A percentile compares a stretch with the other conserved stretches of the same genome.
These are phyloP conservation scores for Floccularia luteovirens DNA, from an alignment of 768 basidiomycete genomes.

Conservation along the genomic window DNA sequence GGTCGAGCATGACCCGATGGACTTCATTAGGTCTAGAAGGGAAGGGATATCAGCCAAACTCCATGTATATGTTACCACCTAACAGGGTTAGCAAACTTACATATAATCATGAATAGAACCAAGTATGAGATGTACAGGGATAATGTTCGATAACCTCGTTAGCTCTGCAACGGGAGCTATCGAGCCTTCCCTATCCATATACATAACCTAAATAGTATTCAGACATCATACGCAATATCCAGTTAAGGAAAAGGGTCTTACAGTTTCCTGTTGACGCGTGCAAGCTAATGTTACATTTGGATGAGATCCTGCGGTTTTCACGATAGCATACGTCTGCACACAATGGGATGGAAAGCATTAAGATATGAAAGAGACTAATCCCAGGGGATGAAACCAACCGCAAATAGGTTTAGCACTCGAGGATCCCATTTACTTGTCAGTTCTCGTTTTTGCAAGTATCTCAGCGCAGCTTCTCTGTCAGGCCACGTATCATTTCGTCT, in stretches of 20 bases:
- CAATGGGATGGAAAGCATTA: not conserved
- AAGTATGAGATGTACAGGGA: conserved; percentile 48
- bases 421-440: conserved; percentile 42
- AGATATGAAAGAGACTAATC: not conserved
- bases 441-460: conserved; percentile 24
- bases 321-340: conserved; percentile 38
- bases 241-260: conserved; percentile 17
- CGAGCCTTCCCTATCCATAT: conserved; percentile 47
- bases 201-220: conserved; percentile 44
- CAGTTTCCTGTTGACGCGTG: conserved; percentile 54
- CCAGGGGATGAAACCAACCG: conserved; percentile 26
- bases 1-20: conserved; percentile 25
- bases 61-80: no score
- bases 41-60: not conserved
- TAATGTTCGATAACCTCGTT: conserved; percentile 24
- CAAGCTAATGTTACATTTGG: conserved; percentile 47
- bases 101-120: conserved; percentile 45
- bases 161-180: conserved; percentile 43
- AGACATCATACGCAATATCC: conserved; percentile 1
- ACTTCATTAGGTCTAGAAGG: conserved; percentile 22
- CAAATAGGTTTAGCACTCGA: conserved; percentile 41
- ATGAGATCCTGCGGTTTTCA: conserved; percentile 22
- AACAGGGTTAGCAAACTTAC: no score
- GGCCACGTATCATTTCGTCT: conserved; percentile 48
- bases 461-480: conserved; percentile 30